Evolutionary conservation across 2,329 filamentous ascomycete genomes (phyloP).

Genomic region (Fusarium concolor): DNA sequence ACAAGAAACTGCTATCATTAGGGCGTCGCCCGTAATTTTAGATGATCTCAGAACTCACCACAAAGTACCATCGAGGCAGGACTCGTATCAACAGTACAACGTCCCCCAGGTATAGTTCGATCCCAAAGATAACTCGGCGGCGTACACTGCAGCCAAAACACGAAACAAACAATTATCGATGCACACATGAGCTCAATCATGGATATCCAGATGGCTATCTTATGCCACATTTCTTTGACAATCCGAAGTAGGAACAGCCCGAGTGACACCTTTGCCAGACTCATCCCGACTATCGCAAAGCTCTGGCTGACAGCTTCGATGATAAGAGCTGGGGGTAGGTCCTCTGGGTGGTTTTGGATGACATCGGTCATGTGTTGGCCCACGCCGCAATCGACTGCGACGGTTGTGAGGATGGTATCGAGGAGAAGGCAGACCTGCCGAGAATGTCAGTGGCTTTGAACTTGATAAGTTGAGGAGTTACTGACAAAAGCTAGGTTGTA

Average conservation of each 20-base stretch:
- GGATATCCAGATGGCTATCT: constrained; percentile 50
- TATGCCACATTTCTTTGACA: constrained; percentile 51
- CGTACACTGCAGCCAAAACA: constrained; percentile 35
- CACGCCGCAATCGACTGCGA: constrained; percentile 51
- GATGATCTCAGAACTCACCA: constrained; percentile 6
- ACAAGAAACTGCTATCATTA: constrained; percentile 30
- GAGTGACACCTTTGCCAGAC: constrained; percentile 53
- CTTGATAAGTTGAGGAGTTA: too few species aligned
- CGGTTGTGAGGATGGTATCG: constrained; percentile 50
- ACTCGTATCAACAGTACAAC: constrained; percentile 33
- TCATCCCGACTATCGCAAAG: constrained; percentile 55
- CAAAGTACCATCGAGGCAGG: constrained; percentile 41
- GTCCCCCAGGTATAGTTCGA: constrained; percentile 26
- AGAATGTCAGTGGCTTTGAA: not conserved
- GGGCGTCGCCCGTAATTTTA: fast-evolving
- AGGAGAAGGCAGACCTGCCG: constrained; percentile 44
- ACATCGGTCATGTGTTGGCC: constrained; percentile 48
- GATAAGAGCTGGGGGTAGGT: constrained; percentile 45
- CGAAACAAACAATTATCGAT: constrained; percentile 28
- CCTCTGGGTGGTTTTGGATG: not conserved
- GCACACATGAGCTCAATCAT: constrained; percentile 41
- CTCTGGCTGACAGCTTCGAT: constrained; percentile 51
- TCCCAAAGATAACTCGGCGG: constrained; percentile 40
- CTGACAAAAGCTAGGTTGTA: constrained; percentile 45
- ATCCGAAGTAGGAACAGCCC: constrained; percentile 55